phyloP scores from a whole-genome alignment of 805 yeast genomes.

The Cyberlindnera xishuangbannaensis region DNA sequence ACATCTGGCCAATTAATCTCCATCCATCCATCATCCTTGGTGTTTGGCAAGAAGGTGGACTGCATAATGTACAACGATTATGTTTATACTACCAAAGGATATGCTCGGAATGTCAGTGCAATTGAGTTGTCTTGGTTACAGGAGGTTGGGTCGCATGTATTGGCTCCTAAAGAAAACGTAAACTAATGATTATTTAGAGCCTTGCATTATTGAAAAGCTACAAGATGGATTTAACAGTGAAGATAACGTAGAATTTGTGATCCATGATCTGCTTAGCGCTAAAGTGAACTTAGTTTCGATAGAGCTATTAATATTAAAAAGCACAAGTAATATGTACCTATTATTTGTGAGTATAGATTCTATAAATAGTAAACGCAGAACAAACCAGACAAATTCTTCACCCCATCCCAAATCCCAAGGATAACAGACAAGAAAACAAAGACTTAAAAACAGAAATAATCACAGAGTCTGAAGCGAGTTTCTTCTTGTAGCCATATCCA shows the following conservation, averaged over 20 bases:
- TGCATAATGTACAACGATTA: constrained; percentile 94
- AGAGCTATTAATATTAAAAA: too few relatives aligned
- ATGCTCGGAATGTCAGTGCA: constrained; percentile 83
- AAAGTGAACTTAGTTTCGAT: too few relatives aligned
- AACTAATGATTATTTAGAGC: constrained; percentile 1
- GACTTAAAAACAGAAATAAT: background rate
- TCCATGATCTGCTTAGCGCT: too few relatives aligned
- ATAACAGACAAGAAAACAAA: background rate
- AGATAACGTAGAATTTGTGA: too few relatives aligned
- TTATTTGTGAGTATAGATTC: too few relatives aligned
- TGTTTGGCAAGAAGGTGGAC: constrained; percentile 77
- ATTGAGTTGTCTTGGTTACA: constrained; percentile 82
- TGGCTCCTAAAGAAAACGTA: constrained; percentile 14
- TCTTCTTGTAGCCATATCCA: constrained; percentile 8
- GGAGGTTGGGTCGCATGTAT: constrained; percentile 38
- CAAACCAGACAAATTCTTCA: too few relatives aligned
- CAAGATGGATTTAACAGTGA: too few relatives aligned
- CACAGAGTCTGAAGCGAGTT: constrained; percentile 7
- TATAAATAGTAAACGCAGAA: too few relatives aligned
- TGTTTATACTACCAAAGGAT: constrained; percentile 88
- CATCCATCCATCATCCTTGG: constrained; percentile 83
- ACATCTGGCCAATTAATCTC: constrained; percentile 78
- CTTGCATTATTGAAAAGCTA: background rate
- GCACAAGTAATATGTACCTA: too few relatives aligned
- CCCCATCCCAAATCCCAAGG: background rate